Conservation (phyloP, 2,329 filamentous ascomycete genomes). For the Simplicillium sp. region DNA sequence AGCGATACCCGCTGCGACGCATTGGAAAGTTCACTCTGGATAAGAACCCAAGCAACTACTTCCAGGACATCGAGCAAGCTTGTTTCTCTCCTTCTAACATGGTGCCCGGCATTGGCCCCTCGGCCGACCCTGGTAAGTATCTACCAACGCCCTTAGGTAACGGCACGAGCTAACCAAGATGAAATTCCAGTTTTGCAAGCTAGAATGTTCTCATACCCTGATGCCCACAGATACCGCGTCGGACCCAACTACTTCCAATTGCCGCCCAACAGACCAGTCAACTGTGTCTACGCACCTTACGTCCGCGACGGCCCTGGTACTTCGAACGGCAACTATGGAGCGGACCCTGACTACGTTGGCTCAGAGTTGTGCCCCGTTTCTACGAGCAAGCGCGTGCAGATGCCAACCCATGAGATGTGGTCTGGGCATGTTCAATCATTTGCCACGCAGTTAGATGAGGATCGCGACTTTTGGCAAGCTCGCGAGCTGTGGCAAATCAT, state of each 20-base stretch:
- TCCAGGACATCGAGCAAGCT: constrained; percentile 59
- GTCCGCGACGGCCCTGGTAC: constrained; percentile 14
- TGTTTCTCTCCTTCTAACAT: constrained; percentile 57
- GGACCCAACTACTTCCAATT: constrained; percentile 42
- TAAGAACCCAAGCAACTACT: constrained; percentile 50
- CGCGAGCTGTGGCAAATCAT: constrained; percentile 14
- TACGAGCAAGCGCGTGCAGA: constrained; percentile 14
- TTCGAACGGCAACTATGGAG: constrained; percentile 16
- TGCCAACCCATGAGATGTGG: constrained; percentile 13
- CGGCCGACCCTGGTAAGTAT: constrained; percentile 39
- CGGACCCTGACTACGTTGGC: constrained; percentile 15
- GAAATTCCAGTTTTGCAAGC: constrained; percentile 39
- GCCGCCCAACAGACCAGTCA: constrained; percentile 18
- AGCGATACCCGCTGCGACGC: constrained; percentile 48
- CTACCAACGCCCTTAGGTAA: no score
- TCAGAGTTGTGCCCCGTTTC: constrained; percentile 29
- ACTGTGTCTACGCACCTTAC: constrained; percentile 14
- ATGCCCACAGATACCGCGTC: constrained; percentile 54
- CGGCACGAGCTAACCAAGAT: neutral
- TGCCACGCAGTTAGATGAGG: constrained; percentile 7
- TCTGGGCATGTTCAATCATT: constrained; percentile 11
- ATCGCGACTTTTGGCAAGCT: constrained; percentile 13
- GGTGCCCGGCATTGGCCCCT: constrained; percentile 53
- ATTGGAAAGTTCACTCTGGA: constrained; percentile 57
- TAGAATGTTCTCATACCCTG: constrained; percentile 51